Evolutionary conservation across 345 rosid species (phyloP).

Genomic region (Kandelia obovata): DNA sequence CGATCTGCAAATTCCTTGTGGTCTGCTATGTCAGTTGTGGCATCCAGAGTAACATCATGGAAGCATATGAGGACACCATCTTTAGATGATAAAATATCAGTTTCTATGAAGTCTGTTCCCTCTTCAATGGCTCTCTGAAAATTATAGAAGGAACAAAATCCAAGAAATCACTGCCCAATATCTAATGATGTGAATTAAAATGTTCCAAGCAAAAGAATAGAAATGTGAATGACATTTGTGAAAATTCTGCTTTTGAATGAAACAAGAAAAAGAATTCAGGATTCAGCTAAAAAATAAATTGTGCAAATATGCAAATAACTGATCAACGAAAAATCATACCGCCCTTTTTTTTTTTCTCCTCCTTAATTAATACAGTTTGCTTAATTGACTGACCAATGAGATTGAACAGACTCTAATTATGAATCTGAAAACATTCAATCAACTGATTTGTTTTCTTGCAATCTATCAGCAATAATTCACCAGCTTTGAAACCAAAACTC

Average conservation of each 20-base stretch:
- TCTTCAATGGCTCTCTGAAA: slow-evolving; percentile 92
- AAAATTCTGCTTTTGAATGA: neutral
- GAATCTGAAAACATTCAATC: neutral
- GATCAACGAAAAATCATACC: too few species aligned
- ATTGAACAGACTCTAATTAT: neutral
- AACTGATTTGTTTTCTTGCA: neutral
- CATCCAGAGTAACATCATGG: slow-evolving; percentile 79
- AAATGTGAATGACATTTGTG: neutral
- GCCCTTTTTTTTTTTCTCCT: too few species aligned
- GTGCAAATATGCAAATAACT: neutral
- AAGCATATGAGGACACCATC: slow-evolving; percentile 81
- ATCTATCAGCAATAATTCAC: neutral
- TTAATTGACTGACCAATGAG: neutral
- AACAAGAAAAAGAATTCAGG: neutral
- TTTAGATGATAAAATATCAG: slow-evolving; percentile 72
- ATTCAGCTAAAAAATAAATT: slow-evolving; percentile 1
- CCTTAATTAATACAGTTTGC: too few species aligned
- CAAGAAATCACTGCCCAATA: neutral
- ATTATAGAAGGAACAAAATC: slow-evolving; percentile 1
- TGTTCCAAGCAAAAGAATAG: too few species aligned
- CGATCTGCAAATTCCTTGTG: slow-evolving; percentile 81
- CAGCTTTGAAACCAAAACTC: neutral
- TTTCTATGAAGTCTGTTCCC: slow-evolving; percentile 91
- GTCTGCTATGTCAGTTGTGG: slow-evolving; percentile 61
- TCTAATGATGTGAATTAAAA: too few species aligned